Base-by-base conservation (phyloP, 2,329 filamentous ascomycete genomes). In the Hypoxylon sp. region DNA sequence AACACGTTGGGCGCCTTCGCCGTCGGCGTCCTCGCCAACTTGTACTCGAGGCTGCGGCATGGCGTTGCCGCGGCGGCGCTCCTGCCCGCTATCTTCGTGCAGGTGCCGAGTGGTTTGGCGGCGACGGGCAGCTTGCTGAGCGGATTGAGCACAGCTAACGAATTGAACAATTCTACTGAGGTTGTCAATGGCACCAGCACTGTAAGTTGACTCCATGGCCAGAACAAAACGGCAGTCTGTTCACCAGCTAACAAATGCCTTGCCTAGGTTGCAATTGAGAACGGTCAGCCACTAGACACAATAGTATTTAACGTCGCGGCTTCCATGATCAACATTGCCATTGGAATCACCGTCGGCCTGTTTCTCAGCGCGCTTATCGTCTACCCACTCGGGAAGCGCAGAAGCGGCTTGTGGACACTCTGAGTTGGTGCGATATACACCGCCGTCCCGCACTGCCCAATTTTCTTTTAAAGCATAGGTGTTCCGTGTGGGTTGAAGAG, bases 1-100 rank as follows among this genome's bases (percentile, higher is more conserved):
- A 92, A 89, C 70, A 91, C 89, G 0, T 80, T 94, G 3, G 90
- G 90, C 24, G 90, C 91, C 0, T 83, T 95, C 48, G 83, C 84
- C 2, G 89, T 95, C 21, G 91, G 91, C 26, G 81, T 92, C 3
- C 77, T 91, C 45, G 91, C 90, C 6, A 95, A 95, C 66, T 70
- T 91, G 1, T 93, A 94, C 73, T 90, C 88, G n/a, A 75, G 81
- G 20, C 55, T 84, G 7, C 71, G 79, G 8, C 81, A 83, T 56
- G 81, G 81, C n/a, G 78, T 81, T 24, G 79, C 79, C 1, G 79
- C 77, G 0, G 76, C 78, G 1, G 79, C 76, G 0, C 73, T 81
- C 4, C 76, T 81, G 20, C 79, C 79, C 0, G 79, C 79, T 15
- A 79, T 81, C 40, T 81, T 81, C 45, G 77, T 78, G 1, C 79